A percentile compares a stretch with the other conserved stretches of the same genome.
phyloP scores from a whole-genome alignment of 2,329 filamentous ascomycete species.

The Xylariomycetidae sp. region DNA sequence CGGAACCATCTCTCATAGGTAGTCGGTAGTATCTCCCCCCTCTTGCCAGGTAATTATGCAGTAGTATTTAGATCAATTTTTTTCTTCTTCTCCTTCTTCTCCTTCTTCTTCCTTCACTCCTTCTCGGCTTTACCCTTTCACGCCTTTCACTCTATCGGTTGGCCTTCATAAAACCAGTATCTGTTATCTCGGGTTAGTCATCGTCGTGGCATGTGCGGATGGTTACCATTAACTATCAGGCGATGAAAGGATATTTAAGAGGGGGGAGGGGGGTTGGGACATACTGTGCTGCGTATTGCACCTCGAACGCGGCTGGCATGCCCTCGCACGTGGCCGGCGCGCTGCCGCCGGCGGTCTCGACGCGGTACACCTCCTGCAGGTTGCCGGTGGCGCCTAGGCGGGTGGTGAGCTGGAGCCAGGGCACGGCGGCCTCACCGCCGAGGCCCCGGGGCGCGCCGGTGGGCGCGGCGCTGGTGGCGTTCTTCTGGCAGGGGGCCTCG shows the following conservation, averaged over 20 bases:
- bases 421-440: constrained; percentile 62
- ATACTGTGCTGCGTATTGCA: constrained; percentile 83
- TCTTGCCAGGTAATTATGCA: no score
- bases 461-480: constrained; percentile 59
- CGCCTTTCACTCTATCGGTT: no score
- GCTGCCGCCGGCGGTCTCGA: constrained; percentile 78
- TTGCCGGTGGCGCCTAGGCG: constrained; percentile 52
- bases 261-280: constrained; percentile 37
- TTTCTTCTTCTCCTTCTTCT: background rate
- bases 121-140: background rate
- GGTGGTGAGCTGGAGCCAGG: constrained; percentile 72
- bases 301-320: constrained; percentile 57
- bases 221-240: background rate
- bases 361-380: constrained; percentile 73
- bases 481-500: constrained; percentile 59
- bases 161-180: constrained; percentile 26
- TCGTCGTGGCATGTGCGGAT: no score
- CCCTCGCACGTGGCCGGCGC: constrained; percentile 70
- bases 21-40: no score
- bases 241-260: no score
- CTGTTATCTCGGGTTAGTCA: constrained; percentile 13
- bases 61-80: no score
- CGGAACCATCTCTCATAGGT: no score
- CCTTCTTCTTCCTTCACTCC: background rate
- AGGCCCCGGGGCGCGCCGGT: constrained; percentile 53